Percentiles rank a stretch among this genome's conserved stretches.
phyloP scores from a whole-genome alignment of 139 green algal species.

The Ostreobium quekettii region DNA sequence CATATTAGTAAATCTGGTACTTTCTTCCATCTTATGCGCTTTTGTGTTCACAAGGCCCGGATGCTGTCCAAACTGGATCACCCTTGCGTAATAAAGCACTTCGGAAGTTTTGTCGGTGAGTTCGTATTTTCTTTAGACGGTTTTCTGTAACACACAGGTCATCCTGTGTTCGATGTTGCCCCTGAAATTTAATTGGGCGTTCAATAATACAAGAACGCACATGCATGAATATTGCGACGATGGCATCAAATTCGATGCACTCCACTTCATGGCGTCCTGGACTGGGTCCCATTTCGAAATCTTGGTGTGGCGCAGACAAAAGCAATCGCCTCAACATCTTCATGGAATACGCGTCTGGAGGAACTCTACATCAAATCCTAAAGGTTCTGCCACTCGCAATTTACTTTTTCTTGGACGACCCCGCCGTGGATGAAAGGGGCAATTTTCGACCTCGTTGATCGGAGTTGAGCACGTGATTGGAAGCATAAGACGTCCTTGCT shows the following conservation, averaged over 20 bases:
- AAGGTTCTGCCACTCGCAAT: constrained; percentile 30
- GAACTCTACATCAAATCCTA: constrained; percentile 39
- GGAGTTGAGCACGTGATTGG: no score
- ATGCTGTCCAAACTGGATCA: constrained; percentile 50
- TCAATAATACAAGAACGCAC: neutral
- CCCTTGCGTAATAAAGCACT: constrained; percentile 47
- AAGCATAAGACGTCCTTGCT: no score
- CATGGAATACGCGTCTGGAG: constrained; percentile 60
- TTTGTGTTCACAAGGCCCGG: constrained; percentile 32
- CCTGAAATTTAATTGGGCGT: neutral
- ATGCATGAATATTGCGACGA: neutral
- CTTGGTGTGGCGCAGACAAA: neutral
- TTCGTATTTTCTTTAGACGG: neutral
- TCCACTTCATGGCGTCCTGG: neutral
- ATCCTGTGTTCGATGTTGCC: no score
- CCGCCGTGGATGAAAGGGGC: no score
- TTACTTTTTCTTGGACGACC: no score
- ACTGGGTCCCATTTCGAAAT: neutral
- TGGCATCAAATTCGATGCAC: constrained; percentile 1
- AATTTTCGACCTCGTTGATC: no score
- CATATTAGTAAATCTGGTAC: no score
- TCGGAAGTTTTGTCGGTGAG: constrained; percentile 51
- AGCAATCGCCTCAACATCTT: constrained; percentile 59
- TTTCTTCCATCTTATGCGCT: neutral
- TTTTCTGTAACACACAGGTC: neutral